Conservation (phyloP, 805 yeast genomes). For the Metahyphopichia silvanorum region DNA sequence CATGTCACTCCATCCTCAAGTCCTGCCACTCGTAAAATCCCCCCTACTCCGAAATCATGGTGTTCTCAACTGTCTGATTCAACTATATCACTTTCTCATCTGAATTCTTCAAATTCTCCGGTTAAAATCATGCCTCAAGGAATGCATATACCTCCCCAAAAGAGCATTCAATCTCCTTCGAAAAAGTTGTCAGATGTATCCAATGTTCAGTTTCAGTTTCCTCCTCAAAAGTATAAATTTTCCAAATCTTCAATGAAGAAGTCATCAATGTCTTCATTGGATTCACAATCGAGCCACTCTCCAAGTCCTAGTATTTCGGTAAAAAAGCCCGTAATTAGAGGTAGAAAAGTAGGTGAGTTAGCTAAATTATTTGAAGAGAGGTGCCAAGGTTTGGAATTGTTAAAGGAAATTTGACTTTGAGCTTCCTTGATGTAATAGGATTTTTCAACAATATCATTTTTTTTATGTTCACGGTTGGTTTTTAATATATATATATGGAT, state of each 20-base stretch:
- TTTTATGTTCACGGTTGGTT: too few species aligned
- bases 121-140: neutral
- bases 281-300: too few species aligned
- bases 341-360: slow-evolving; percentile 58
- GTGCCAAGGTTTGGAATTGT: slow-evolving; percentile 36
- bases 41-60: slow-evolving; percentile 6
- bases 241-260: slow-evolving; percentile 4
- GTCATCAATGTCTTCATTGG: too few species aligned
- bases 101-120: neutral
- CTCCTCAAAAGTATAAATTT: slow-evolving; percentile 37
- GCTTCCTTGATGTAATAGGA: too few species aligned
- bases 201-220: slow-evolving; percentile 27
- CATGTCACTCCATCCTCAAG: slow-evolving; percentile 5
- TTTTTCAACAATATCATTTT: too few species aligned
- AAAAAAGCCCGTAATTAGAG: slow-evolving; percentile 45
- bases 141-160: neutral
- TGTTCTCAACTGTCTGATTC: slow-evolving; percentile 1
- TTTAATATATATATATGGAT: too few species aligned
- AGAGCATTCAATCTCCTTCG: neutral
- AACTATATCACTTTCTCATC: too few species aligned
- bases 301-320: slow-evolving; percentile 1
- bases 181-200: slow-evolving; percentile 17
- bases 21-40: slow-evolving; percentile 3
- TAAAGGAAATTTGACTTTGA: slow-evolving; percentile 5
- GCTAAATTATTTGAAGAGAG: slow-evolving; percentile 66